Conservation (phyloP, 371 early-diverging fungal species). For the Mortierella sp. region DNA sequence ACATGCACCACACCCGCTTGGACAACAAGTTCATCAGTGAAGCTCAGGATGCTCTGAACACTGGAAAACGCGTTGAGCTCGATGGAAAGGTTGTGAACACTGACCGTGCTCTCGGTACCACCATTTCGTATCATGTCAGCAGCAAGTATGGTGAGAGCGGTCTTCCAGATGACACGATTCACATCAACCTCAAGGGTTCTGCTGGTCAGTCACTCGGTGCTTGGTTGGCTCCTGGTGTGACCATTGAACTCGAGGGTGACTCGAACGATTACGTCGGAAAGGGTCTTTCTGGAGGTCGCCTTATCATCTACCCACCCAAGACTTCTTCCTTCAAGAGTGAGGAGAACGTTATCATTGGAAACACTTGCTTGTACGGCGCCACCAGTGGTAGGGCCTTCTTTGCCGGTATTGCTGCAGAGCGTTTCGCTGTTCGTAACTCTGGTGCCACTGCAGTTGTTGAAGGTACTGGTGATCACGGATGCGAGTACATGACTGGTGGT, state of each 20-base stretch:
- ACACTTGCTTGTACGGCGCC: constrained; percentile 97
- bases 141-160: constrained; percentile 83
- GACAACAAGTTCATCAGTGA: constrained; percentile 87
- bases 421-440: constrained; percentile 97
- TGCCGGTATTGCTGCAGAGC: constrained; percentile 95
- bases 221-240: constrained; percentile 92
- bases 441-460: constrained; percentile 96
- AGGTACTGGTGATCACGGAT: constrained; percentile 98
- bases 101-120: constrained; percentile 94
- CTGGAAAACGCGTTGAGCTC: constrained; percentile 69
- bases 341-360: constrained; percentile 94
- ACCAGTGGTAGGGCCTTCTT: constrained; percentile 92
- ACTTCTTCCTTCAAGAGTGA: constrained; percentile 78
- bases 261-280: constrained; percentile 98
- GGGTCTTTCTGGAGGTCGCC: constrained; percentile 93
- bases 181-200: constrained; percentile 88
- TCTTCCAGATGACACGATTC: constrained; percentile 87
- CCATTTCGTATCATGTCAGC: constrained; percentile 90
- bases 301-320: constrained; percentile 92
- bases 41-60: constrained; percentile 75
- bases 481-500: constrained; percentile 98
- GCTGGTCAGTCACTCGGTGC: constrained; percentile 98
- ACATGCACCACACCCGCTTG: constrained; percentile 83
- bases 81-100: constrained; percentile 87
- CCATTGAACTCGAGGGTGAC: constrained; percentile 95